Evolutionary conservation across 192 early-diverging fungal genomes (phyloP).

Genomic region (Linnemannia hyalina): DNA sequence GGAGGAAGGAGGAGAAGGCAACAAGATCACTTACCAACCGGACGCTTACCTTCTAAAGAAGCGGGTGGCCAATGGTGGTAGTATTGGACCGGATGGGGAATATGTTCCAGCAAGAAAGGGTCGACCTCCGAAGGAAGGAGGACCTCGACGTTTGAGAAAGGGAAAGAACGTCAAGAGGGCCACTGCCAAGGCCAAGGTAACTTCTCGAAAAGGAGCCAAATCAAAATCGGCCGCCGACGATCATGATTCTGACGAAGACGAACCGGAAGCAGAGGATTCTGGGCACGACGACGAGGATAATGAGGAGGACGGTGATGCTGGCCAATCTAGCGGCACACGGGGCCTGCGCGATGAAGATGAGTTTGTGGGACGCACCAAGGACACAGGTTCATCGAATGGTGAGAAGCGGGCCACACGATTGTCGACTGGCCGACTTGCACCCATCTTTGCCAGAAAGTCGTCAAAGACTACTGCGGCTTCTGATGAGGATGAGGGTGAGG

Average conservation of each 20-base stretch:
- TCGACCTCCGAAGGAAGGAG: slow-evolving; percentile 19
- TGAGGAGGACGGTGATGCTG: background rate
- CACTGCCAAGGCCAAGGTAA: background rate
- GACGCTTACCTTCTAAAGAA: slow-evolving; percentile 38
- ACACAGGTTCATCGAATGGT: background rate
- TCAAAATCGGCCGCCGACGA: background rate
- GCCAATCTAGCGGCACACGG: background rate
- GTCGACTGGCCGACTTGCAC: slow-evolving; percentile 4
- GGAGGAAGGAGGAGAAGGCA: slow-evolving; percentile 15
- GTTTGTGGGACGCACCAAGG: background rate
- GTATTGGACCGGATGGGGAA: background rate
- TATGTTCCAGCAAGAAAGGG: slow-evolving; percentile 17
- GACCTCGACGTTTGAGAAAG: background rate
- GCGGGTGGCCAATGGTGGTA: slow-evolving; percentile 8
- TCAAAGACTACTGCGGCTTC: background rate
- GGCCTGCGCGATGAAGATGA: slow-evolving; percentile 6
- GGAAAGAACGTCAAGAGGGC: background rate
- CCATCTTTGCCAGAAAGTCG: slow-evolving; percentile 15
- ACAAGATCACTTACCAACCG: slow-evolving; percentile 27
- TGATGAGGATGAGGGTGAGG: background rate
- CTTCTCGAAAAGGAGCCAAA: background rate
- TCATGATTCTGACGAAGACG: slow-evolving; percentile 6
- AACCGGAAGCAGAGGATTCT: background rate
- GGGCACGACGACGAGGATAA: slow-evolving; percentile 1
- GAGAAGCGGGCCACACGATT: background rate